phyloP scores from a whole-genome alignment of 1,284 basidiomycete species.

The Sparassis latifolia region DNA sequence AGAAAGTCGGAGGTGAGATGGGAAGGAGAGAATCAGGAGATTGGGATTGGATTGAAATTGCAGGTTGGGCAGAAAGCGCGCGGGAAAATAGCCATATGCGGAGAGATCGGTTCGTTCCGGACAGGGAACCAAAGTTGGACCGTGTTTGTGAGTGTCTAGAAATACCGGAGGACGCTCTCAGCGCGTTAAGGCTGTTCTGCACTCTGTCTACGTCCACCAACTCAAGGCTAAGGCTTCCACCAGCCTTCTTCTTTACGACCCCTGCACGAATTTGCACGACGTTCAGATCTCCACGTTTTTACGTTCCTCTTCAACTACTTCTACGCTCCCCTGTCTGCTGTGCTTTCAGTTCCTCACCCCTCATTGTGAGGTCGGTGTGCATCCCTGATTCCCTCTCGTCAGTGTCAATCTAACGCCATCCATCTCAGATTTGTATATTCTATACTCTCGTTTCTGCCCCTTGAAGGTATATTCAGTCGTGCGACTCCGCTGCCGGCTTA shows the following conservation, averaged over 20 bases:
- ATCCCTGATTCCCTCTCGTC: slow-evolving; percentile 8
- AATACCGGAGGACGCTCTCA: slow-evolving; percentile 17
- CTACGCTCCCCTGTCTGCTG: slow-evolving; percentile 9
- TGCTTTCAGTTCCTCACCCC: slow-evolving; percentile 13
- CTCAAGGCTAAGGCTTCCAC: slow-evolving; percentile 19
- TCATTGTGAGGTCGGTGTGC: slow-evolving; percentile 23
- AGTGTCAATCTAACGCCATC: slow-evolving; percentile 4
- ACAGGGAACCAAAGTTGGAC: slow-evolving; percentile 15
- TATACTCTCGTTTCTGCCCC: slow-evolving; percentile 19
- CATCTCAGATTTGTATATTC: slow-evolving; percentile 17
- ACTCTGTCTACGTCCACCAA: slow-evolving; percentile 25
- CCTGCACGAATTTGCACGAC: slow-evolving; percentile 62
- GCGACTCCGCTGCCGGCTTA: neutral
- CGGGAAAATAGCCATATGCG: neutral
- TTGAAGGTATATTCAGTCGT: slow-evolving; percentile 9
- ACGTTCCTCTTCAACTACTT: slow-evolving; percentile 14
- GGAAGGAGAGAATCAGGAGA: neutral
- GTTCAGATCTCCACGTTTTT: slow-evolving; percentile 33
- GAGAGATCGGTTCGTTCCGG: slow-evolving; percentile 5
- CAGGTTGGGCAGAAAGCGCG: slow-evolving; percentile 1
- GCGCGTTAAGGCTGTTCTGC: slow-evolving; percentile 23
- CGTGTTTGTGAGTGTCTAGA: slow-evolving; percentile 21
- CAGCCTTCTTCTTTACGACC: slow-evolving; percentile 56
- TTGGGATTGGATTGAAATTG: neutral
- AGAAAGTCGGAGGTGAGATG: neutral